Conservation (phyloP, 2,329 filamentous ascomycete genomes). For the Diaporthe australafricana region DNA sequence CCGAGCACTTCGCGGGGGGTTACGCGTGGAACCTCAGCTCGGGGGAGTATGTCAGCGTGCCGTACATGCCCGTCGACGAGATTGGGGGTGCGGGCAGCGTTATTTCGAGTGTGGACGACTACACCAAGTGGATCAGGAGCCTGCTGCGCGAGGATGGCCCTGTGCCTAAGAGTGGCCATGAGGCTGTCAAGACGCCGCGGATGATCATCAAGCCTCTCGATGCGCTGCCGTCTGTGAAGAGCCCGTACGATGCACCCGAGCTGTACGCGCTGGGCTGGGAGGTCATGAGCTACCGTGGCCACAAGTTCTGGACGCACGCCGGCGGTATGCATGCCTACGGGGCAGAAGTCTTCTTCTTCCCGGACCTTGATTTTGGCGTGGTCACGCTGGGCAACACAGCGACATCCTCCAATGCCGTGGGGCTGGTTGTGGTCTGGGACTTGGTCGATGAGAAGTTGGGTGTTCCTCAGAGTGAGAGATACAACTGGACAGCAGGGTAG, state of each 20-base stretch:
- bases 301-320: constrained; percentile 54
- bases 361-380: constrained; percentile 55
- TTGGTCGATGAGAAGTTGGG: constrained; percentile 55
- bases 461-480: constrained; percentile 47
- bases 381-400: constrained; percentile 58
- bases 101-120: constrained; percentile 62
- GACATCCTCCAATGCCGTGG: constrained; percentile 50
- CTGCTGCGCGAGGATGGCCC: constrained; percentile 54
- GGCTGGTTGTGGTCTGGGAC: constrained; percentile 49
- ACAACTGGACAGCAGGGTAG: constrained; percentile 51
- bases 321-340: constrained; percentile 59
- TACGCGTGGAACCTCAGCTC: constrained; percentile 52
- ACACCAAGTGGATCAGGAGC: constrained; percentile 62
- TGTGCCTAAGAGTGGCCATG: constrained; percentile 47
- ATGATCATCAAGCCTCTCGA: constrained; percentile 41
- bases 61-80: constrained; percentile 45
- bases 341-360: constrained; percentile 57
- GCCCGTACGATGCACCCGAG: constrained; percentile 46
- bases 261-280: constrained; percentile 56
- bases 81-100: constrained; percentile 54
- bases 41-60: constrained; percentile 42
- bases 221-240: neutral
- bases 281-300: constrained; percentile 53
- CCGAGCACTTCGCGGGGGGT: constrained; percentile 52
- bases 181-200: constrained; percentile 48